Base-by-base conservation (phyloP, 495 filamentous ascomycete genomes). In the Aspergillus saccharolyticus region DNA sequence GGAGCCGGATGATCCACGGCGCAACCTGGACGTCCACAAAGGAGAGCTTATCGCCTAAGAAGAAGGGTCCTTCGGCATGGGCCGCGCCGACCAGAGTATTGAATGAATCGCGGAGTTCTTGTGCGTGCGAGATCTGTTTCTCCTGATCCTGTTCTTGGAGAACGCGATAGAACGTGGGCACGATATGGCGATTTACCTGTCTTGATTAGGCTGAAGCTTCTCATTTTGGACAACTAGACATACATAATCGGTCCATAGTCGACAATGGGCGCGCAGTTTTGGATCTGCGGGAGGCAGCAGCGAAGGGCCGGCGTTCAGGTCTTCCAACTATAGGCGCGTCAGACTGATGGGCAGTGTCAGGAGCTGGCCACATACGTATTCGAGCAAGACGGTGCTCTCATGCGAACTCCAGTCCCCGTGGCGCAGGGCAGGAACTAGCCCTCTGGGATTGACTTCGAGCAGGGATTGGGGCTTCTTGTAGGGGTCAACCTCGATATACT, bases 401-500 rank as follows among this genome's bases (percentile, higher is more conserved):
- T 92, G 86, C 62, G 86, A 91, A 0, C 87, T 89, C 89, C 89
- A 96, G 53, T 93, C 83, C 39, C 87, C 90, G 69, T 96, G 86
- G 21, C 85, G 77, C 65, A 96, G 78, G 19, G 88, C 89, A 9
- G 93, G 93, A 17, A 96, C 89, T 18, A 95, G 76, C 0, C 93
- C 92, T 53, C 89, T 79, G n/a, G 91, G 91, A 61, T 96, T 96
- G 52, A 96, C 84, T 43, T 90, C 89, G 30, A 96, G 78, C 39
- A 96, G 70, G 16, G 81, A 82, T 52, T 85, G 80, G 16, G 90
- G 89, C 63, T 93, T 93, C 59, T 87, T 80, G 63, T 92, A 95
- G 3, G 91, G 91, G 65, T 96, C 89, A 24, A 91, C 86, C 69
- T 96, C 93, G 59, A 92, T 86, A 68, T 97, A 97, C 66, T 96